Evolutionary conservation across 768 basidiomycete species (phyloP).

Genomic region (Mycena venus): DNA sequence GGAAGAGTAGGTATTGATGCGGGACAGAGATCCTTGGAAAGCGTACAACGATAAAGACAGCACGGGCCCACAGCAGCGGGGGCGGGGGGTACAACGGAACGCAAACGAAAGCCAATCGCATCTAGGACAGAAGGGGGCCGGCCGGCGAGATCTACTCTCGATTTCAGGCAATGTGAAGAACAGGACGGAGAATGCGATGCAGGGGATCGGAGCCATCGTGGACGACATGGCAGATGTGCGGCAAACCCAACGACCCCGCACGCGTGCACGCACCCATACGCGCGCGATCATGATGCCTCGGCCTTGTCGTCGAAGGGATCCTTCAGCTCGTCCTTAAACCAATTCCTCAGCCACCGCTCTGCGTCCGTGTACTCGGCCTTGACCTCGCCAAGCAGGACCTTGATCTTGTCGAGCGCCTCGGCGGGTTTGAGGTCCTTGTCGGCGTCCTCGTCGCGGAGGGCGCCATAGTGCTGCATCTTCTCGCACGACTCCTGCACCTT

Average conservation of each 20-base stretch:
- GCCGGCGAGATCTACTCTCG: too few species aligned
- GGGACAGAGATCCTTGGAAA: conserved; percentile 19
- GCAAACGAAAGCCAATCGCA: too few species aligned
- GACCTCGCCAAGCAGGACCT: conserved; percentile 66
- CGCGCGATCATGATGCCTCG: not conserved
- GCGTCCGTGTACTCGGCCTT: conserved; percentile 80
- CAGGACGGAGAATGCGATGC: too few species aligned
- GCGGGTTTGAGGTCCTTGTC: conserved; percentile 54
- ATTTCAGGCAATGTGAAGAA: too few species aligned
- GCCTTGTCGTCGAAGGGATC: conserved; percentile 13
- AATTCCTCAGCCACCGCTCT: conserved; percentile 73
- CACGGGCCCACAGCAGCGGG: not conserved
- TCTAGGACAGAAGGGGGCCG: not conserved
- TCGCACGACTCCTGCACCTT: conserved; percentile 90
- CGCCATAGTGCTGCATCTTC: conserved; percentile 90
- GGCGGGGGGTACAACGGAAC: not conserved
- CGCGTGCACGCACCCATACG: too few species aligned
- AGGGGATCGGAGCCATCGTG: not conserved
- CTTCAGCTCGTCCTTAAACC: conserved; percentile 47
- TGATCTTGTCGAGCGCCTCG: conserved; percentile 73
- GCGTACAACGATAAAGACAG: conserved; percentile 21
- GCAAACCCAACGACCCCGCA: too few species aligned
- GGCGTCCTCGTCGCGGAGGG: conserved; percentile 70
- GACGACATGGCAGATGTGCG: not conserved
- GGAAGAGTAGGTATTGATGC: not conserved